A percentile compares a stretch with the other conserved stretches of the same genome.
Conservation (phyloP, 805 yeast species). For the Cyberlindnera suaveolens region DNA sequence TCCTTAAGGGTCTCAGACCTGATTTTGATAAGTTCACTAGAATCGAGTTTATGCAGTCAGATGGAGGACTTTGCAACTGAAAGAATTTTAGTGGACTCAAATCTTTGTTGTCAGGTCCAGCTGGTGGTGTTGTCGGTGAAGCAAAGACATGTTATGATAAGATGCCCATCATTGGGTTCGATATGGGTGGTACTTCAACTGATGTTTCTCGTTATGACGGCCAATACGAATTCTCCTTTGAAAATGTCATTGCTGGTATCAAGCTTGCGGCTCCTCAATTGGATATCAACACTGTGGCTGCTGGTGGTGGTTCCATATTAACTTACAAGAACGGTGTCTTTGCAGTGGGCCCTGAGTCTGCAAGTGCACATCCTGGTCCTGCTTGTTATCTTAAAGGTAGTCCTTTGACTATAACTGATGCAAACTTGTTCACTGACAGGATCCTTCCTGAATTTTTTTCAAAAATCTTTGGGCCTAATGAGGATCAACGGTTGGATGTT, state of each 20-base stretch:
- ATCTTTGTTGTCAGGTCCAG: constrained; percentile 53
- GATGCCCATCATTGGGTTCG: constrained; percentile 32
- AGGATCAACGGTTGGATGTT: constrained; percentile 32
- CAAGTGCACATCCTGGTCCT: constrained; percentile 43
- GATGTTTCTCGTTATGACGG: constrained; percentile 32
- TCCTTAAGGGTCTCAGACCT: constrained; percentile 26
- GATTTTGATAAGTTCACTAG: constrained; percentile 32
- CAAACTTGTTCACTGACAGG: constrained; percentile 38
- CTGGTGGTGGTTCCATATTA: constrained; percentile 32
- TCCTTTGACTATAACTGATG: constrained; percentile 42
- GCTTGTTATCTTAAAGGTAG: constrained; percentile 44
- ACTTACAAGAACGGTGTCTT: constrained; percentile 31
- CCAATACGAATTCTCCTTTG: constrained; percentile 25
- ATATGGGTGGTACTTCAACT: constrained; percentile 38
- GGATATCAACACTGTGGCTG: constrained; percentile 33
- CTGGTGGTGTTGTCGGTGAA: constrained; percentile 57
- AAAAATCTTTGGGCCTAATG: constrained; percentile 40
- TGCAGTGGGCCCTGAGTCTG: constrained; percentile 42
- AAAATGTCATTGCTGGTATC: constrained; percentile 33
- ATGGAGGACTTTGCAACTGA: constrained; percentile 51
- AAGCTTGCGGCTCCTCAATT: constrained; percentile 35
- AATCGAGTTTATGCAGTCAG: constrained; percentile 52
- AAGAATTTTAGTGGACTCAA: constrained; percentile 46
- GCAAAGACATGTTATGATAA: constrained; percentile 45
- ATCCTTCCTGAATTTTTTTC: constrained; percentile 37